Evolutionary conservation across 176 grass and related monocot species (phyloP).

Genomic region (Carex myosuroides): DNA sequence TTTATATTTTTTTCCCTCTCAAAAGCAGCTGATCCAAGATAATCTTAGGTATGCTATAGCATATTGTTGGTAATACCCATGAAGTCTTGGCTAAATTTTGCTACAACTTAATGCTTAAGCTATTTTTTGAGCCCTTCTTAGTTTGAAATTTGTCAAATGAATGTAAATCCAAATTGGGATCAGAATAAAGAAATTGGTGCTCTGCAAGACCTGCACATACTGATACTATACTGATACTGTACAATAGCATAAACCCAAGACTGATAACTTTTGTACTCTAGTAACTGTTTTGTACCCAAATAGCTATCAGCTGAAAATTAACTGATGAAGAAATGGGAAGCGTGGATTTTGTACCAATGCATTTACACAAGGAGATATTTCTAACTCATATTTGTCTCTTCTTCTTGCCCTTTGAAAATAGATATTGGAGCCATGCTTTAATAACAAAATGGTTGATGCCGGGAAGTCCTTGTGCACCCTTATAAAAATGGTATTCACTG

Average conservation of each 20-base stretch:
- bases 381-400: neutral
- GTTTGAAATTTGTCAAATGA: neutral
- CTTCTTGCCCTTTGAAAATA: conserved; percentile 16
- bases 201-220: too few species aligned
- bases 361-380: neutral
- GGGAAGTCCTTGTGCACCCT: conserved; percentile 94
- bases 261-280: too few species aligned
- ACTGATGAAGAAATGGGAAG: neutral
- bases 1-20: neutral
- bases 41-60: neutral
- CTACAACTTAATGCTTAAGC: neutral
- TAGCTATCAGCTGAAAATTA: neutral
- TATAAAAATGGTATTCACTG: conserved; percentile 90
- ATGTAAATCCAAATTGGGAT: neutral
- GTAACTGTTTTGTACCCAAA: neutral
- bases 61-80: neutral
- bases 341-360: neutral
- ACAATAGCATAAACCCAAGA: too few species aligned
- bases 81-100: neutral
- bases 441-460: conserved; percentile 89
- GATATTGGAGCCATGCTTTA: conserved; percentile 96
- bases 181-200: neutral
- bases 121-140: neutral
- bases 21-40: neutral
- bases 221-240: too few species aligned